Conservation (phyloP, 345 rosid species). For the Eucalyptus pauciflora region DNA sequence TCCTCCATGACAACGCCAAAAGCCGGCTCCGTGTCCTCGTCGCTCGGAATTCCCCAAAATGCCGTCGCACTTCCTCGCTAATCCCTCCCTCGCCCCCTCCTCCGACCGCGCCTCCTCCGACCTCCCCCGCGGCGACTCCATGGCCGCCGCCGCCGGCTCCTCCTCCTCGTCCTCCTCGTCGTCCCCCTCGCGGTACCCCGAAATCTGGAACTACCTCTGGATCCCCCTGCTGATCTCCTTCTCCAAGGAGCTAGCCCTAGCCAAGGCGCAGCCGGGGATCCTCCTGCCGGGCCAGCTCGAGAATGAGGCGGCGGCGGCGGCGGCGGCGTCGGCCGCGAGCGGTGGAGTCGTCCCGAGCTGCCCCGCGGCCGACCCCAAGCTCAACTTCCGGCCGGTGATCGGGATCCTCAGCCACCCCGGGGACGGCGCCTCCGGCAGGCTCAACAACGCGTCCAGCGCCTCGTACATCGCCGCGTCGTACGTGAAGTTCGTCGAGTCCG, state of each 20-base stretch:
- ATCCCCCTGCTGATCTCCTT: constrained; percentile 33
- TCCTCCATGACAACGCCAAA: neutral
- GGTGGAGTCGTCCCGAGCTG: constrained; percentile 15
- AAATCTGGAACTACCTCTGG: constrained; percentile 37
- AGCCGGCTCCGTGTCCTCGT: neutral
- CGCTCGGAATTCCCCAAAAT: neutral
- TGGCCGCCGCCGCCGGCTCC: neutral
- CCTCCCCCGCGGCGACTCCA: constrained; percentile 5
- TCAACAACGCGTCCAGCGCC: constrained; percentile 38
- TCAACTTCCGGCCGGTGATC: constrained; percentile 67
- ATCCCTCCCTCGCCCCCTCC: neutral
- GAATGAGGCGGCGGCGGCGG: too few relatives aligned
- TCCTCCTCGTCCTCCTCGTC: neutral
- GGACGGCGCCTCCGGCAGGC: constrained; percentile 80
- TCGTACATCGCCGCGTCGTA: constrained; percentile 84
- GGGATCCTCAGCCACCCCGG: constrained; percentile 91
- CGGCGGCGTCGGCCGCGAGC: neutral
- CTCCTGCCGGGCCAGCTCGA: too few relatives aligned
- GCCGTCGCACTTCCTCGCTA: neutral
- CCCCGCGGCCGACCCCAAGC: constrained; percentile 29
- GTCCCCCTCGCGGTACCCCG: neutral
- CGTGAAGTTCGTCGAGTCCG: constrained; percentile 61
- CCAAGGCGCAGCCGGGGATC: neutral
- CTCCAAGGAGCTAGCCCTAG: constrained; percentile 26
- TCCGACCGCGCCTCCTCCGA: neutral